These are phyloP conservation scores for Xerocomus nothofagi DNA, from an alignment of 1,284 basidiomycete genomes.

Conservation along the genomic window DNA sequence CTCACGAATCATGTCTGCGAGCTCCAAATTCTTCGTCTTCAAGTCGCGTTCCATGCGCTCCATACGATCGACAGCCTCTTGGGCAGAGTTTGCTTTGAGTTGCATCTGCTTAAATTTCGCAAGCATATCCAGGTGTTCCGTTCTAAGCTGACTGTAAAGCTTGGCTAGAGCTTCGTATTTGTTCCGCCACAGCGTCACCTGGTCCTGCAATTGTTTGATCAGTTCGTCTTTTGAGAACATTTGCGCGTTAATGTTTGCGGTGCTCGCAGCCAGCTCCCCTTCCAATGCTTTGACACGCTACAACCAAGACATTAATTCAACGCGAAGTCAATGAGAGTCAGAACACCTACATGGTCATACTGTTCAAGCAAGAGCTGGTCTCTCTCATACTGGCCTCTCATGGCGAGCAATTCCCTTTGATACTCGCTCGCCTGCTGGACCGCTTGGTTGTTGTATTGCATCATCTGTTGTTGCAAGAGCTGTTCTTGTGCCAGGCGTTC, in stretches of 20 bases:
- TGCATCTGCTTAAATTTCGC: constrained; percentile 98
- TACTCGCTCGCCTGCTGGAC: constrained; percentile 74
- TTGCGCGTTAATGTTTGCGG: constrained; percentile 84
- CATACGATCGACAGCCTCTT: constrained; percentile 99
- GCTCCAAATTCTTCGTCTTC: constrained; percentile 96
- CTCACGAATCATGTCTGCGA: constrained; percentile 99
- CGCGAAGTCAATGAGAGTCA: background rate
- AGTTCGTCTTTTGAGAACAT: constrained; percentile 93
- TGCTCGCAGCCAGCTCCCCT: constrained; percentile 81
- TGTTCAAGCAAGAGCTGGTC: constrained; percentile 98
- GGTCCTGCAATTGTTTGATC: constrained; percentile 94
- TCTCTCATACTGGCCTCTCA: constrained; percentile 97
- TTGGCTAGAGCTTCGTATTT: constrained; percentile 99
- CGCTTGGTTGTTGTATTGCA: constrained; percentile 72
- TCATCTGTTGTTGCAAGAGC: constrained; percentile 75
- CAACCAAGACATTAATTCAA: constrained; percentile 13
- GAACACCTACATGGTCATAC: constrained; percentile 80
- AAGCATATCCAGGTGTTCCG: constrained; percentile 97
- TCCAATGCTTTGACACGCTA: constrained; percentile 97
- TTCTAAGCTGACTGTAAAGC: constrained; percentile 96
- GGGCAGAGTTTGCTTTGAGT: constrained; percentile 96
- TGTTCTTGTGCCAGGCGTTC: constrained; percentile 90
- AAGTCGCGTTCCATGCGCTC: constrained; percentile 98
- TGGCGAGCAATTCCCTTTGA: constrained; percentile 87
- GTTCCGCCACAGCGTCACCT: constrained; percentile 96